Conservation (phyloP, 2,329 filamentous ascomycete genomes). For the Polychaeton citri region DNA sequence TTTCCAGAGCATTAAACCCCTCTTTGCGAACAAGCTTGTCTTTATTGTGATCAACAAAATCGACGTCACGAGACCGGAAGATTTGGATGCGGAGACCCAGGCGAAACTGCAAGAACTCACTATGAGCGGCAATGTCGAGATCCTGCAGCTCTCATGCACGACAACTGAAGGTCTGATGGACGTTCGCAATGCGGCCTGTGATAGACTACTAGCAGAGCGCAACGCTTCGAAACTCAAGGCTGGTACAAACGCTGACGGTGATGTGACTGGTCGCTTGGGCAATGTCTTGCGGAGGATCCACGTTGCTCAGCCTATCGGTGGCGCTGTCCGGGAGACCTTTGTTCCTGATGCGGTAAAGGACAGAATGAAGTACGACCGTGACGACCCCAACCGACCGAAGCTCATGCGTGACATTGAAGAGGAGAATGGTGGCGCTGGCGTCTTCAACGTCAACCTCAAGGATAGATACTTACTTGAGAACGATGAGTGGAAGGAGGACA, state of each 20-base stretch:
- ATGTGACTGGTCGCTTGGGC: slow-evolving; percentile 66
- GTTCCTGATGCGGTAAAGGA: slow-evolving; percentile 76
- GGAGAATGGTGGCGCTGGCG: slow-evolving; percentile 86
- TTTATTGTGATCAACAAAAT: slow-evolving; percentile 99
- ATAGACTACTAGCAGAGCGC: slow-evolving; percentile 80
- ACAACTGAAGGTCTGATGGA: slow-evolving; percentile 88
- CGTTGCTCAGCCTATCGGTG: slow-evolving; percentile 84
- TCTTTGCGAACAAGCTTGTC: slow-evolving; percentile 95
- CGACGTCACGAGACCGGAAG: slow-evolving; percentile 75
- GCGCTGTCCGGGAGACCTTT: slow-evolving; percentile 63
- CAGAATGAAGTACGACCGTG: slow-evolving; percentile 79
- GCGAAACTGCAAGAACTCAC: slow-evolving; percentile 65
- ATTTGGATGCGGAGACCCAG: slow-evolving; percentile 67
- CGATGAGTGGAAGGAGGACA: slow-evolving; percentile 90
- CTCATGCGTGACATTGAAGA: slow-evolving; percentile 80
- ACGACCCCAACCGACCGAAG: slow-evolving; percentile 68
- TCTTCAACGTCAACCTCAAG: slow-evolving; percentile 87
- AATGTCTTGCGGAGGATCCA: slow-evolving; percentile 92
- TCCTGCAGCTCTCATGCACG: slow-evolving; percentile 87
- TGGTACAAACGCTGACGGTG: slow-evolving; percentile 65
- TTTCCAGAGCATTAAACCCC: slow-evolving; percentile 90
- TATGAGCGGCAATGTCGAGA: slow-evolving; percentile 79
- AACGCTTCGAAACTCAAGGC: slow-evolving; percentile 91
- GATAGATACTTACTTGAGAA: slow-evolving; percentile 77
- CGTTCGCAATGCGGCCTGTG: slow-evolving; percentile 89